Base-by-base conservation (phyloP, 1,284 basidiomycete species). In the Wallemia ichthyophaga region DNA sequence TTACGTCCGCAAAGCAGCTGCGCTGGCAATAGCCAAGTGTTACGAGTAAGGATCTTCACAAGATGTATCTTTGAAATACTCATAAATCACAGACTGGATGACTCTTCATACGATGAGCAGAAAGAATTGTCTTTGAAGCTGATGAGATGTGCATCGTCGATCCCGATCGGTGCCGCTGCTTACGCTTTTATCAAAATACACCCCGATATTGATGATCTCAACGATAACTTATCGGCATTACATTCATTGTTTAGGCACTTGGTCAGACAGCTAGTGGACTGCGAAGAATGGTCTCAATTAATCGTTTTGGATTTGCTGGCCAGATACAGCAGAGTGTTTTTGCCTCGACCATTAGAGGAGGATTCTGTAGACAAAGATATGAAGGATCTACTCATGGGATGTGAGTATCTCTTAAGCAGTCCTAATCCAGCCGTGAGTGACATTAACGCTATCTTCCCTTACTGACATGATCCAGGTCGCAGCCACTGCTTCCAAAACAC, bases 1-100 rank as follows among this genome's bases (percentile, higher is more conserved):
- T 0, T 94, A 92, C 69, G 89, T 96, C 0, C 77, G 91, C 58
- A 94, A 91, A 72, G 80, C 83, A 1, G 86, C 89, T 1, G 86
- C 88, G 0, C 74, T 91, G 1, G 87, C 89, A 13, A 78, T 94
- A 60, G 81, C 85, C 1, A 91, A 88, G 69, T 81, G 80, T 64
- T 83, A 81, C 69, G 78, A 79, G 86, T 88, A 65, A 65, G 82
- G 70, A 17, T 48, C 37, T 15, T 21, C n/a, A 48, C n/a, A 17
- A 5, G n/a, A 21, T 21, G n/a, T 48, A 13, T 11, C n/a, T 11
- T 19, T 5, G n/a, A 11, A 48, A 5, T 48, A 19, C 7, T 21
- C 7, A 21, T 48, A 48, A 17, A 7, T 17, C 13, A 13, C n/a
- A 48, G 37, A 15, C 5, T 48, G 9, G 37, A 48, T 48, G 37